These are phyloP conservation scores for Diaporthe nobilis DNA, from an alignment of 2,329 filamentous ascomycete genomes.

Conservation along the genomic window DNA sequence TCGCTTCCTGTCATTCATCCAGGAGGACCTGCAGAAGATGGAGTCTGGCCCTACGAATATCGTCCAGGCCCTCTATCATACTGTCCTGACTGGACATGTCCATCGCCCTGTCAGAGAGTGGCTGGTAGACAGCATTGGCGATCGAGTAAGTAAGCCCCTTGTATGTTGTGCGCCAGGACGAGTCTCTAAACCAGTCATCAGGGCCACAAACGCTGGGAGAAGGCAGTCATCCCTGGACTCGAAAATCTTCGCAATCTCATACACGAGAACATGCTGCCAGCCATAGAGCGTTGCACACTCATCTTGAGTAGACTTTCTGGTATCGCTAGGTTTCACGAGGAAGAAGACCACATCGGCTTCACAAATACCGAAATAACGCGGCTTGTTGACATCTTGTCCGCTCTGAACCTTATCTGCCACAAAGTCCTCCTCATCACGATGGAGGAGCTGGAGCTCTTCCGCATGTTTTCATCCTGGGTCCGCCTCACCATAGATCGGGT, in stretches of 20 bases:
- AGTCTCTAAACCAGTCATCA: slow-evolving; percentile 51
- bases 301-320: slow-evolving; percentile 87
- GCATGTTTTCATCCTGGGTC: slow-evolving; percentile 86
- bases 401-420: slow-evolving; percentile 81
- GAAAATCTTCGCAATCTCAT: slow-evolving; percentile 82
- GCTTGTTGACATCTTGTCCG: slow-evolving; percentile 79
- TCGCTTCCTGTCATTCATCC: slow-evolving; percentile 83
- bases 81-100: slow-evolving; percentile 87
- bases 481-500: slow-evolving; percentile 86
- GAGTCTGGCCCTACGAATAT: slow-evolving; percentile 71
- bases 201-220: slow-evolving; percentile 97
- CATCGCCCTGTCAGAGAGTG: slow-evolving; percentile 85
- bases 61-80: slow-evolving; percentile 84
- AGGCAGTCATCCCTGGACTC: slow-evolving; percentile 83
- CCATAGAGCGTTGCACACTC: slow-evolving; percentile 85
- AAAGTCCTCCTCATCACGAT: slow-evolving; percentile 79
- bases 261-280: slow-evolving; percentile 91
- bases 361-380: slow-evolving; percentile 73
- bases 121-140: slow-evolving; percentile 85
- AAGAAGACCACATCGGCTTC: slow-evolving; percentile 76
- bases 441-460: slow-evolving; percentile 84
- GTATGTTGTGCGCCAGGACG: neutral
- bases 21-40: slow-evolving; percentile 80
- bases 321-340: slow-evolving; percentile 83
- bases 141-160: slow-evolving; percentile 70